Base-by-base conservation (phyloP, 2,329 filamentous ascomycete genomes). In the Ophiostoma angusticollis region DNA sequence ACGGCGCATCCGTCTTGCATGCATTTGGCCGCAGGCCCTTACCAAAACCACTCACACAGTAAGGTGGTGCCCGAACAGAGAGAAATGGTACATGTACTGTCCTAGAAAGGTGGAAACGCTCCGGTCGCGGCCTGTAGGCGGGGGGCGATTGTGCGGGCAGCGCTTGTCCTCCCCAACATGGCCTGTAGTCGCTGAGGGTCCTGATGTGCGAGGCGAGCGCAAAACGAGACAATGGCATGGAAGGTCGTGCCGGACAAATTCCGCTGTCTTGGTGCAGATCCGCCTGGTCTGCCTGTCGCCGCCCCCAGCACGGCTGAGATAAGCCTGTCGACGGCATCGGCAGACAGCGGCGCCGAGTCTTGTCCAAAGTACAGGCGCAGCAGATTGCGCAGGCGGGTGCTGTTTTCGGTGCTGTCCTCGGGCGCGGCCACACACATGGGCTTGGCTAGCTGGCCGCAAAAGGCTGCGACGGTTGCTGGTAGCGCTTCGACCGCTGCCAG, bases 401-500 rank as follows among this genome's bases (percentile, higher is more conserved):
- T 22, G 14, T 11, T 12, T 16, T 11, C 6, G 7, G 17, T 28
- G 23, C 23, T 28, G n/a, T 14, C 17, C 11, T 22, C 16, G 13
- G 8, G 17, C 9, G n/a, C n/a, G n/a, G n/a, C n/a, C n/a, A n/a
- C 9, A 17, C 16, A 22, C 12, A 8, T 5, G 5, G 32, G 14
- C 29, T 25, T 28, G 9, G 39, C 30, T 13, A 58, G 43, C 41
- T 59, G 54, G 32, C 48, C 47, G 37, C 55, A 52, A 40, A 70
- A 60, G 1, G 53, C 46, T n/a, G 54, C 51, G 17, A 73, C 50
- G 9, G 53, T 57, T 2, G 48, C 37, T n/a, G 58, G 52, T 13
- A 70, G 52, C 12, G 57, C 52, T 9, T 49, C 43, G 28, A 54
- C 41, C 2, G 54, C 54, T 13, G 57, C 50, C 35, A 70, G 51